Percentiles rank a stretch among this genome's conserved stretches.
These are phyloP conservation scores for Backusella macrospora DNA, from an alignment of 192 early-diverging fungal genomes.

Conservation along the genomic window DNA sequence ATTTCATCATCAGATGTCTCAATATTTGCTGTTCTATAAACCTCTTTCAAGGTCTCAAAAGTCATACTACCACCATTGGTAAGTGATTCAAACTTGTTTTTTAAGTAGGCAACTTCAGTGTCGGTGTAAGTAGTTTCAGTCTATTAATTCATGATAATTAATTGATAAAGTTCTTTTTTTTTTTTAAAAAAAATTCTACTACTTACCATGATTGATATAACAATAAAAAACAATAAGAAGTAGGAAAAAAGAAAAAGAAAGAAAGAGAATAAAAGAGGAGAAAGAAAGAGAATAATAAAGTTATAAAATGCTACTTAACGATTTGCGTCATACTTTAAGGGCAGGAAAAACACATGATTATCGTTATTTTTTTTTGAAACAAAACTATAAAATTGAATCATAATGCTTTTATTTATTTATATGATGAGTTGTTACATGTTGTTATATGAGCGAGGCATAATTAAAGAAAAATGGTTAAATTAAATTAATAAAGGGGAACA, in stretches of 20 bases:
- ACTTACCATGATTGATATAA: conserved; percentile 10
- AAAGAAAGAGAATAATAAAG: background rate
- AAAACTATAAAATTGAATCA: conserved; percentile 11
- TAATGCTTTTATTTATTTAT: conserved; percentile 14
- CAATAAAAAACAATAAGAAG: background rate
- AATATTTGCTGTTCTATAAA: conserved; percentile 30
- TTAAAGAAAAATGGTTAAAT: conserved; percentile 4
- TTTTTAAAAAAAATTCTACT: no score
- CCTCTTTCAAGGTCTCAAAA: conserved; percentile 24
- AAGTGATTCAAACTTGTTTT: conserved; percentile 24
- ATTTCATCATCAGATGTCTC: conserved; percentile 32
- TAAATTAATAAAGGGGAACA: conserved; percentile 60
- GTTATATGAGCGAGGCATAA: background rate
- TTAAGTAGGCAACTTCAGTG: conserved; percentile 27
- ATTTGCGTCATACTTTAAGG: background rate
- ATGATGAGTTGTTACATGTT: conserved; percentile 10
- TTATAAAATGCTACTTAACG: background rate
- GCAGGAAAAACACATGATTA: conserved; percentile 2
- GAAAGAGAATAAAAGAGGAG: background rate
- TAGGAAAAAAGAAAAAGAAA: background rate
- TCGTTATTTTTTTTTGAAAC: conserved; percentile 29
- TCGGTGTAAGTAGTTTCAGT: conserved; percentile 24
- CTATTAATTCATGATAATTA: background rate
- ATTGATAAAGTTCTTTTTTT: background rate
- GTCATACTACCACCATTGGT: conserved; percentile 36